Evolutionary conservation across 2,329 filamentous ascomycete genomes (phyloP).

Genomic region (Epichloe coenophiala): DNA sequence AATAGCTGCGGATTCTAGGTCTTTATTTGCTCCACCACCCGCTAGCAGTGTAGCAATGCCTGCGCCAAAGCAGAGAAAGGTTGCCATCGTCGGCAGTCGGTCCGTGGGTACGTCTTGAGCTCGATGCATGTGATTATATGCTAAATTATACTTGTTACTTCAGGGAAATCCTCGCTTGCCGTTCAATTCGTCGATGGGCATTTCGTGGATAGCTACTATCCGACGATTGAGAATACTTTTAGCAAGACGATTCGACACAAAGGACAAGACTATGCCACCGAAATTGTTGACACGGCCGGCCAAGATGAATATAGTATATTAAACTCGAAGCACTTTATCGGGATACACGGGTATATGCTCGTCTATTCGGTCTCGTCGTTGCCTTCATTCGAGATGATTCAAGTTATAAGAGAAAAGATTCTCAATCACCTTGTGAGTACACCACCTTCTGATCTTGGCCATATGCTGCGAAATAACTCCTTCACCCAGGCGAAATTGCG

Average conservation of each 20-base stretch:
- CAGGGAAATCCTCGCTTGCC: constrained; percentile 94
- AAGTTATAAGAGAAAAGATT: constrained; percentile 96
- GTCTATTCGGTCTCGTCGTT: constrained; percentile 94
- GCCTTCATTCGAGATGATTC: constrained; percentile 94
- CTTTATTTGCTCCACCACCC: not conserved
- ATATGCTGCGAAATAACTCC: not conserved
- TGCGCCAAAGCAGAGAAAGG: constrained; percentile 76
- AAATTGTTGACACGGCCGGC: constrained; percentile 96
- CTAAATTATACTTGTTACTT: not conserved
- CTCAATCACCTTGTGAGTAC: constrained; percentile 74
- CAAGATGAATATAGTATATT: constrained; percentile 99
- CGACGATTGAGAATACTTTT: constrained; percentile 98
- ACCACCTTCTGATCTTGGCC: not conserved
- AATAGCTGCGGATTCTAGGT: not conserved
- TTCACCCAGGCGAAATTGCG: too few relatives aligned
- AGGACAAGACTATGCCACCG: constrained; percentile 83
- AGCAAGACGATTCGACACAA: constrained; percentile 90
- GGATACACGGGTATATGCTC: constrained; percentile 96
- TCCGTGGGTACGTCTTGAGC: constrained; percentile 48
- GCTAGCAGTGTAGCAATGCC: constrained; percentile 35
- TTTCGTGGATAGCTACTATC: constrained; percentile 98
- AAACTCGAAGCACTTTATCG: constrained; percentile 97
- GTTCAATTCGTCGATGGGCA: constrained; percentile 95
- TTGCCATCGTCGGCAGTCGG: constrained; percentile 88
- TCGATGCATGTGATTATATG: not conserved